Conservation (phyloP, 208 protist species). For the Leishmania major region DNA sequence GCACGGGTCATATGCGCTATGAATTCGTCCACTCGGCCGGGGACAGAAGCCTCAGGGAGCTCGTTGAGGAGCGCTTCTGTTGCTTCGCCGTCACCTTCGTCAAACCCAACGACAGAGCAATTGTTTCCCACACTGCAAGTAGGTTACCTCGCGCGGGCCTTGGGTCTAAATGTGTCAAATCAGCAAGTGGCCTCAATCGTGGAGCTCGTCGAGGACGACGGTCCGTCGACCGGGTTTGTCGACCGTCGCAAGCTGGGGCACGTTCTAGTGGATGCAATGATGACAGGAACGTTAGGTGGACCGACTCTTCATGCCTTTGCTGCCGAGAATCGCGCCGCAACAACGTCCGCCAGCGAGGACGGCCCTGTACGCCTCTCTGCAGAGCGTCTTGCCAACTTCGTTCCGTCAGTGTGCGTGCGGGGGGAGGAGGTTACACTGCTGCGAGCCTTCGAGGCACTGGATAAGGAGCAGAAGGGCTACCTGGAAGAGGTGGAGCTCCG, state of each 20-base stretch:
- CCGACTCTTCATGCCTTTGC: slow-evolving; percentile 31
- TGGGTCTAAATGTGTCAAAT: slow-evolving; percentile 84
- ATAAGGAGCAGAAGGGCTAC: slow-evolving; percentile 68
- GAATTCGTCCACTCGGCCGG: slow-evolving; percentile 6
- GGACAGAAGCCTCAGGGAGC: background rate
- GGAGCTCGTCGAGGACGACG: slow-evolving; percentile 75
- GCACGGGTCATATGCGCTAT: slow-evolving; percentile 30
- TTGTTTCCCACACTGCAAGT: slow-evolving; percentile 71
- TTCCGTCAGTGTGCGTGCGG: slow-evolving; percentile 48
- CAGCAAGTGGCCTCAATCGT: slow-evolving; percentile 61
- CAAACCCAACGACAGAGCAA: background rate
- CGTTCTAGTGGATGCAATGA: slow-evolving; percentile 75
- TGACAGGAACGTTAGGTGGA: slow-evolving; percentile 69
- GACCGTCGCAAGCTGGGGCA: slow-evolving; percentile 41
- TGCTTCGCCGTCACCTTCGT: slow-evolving; percentile 5
- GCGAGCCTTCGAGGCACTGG: slow-evolving; percentile 70
- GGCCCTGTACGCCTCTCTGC: slow-evolving; percentile 1
- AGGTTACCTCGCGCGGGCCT: slow-evolving; percentile 79
- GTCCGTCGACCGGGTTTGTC: slow-evolving; percentile 61
- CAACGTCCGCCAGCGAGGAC: background rate
- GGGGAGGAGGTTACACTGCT: slow-evolving; percentile 66
- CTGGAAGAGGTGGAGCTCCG: slow-evolving; percentile 67
- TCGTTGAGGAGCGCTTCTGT: background rate
- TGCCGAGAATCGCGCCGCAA: background rate
- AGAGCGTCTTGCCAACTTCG: slow-evolving; percentile 15